A percentile compares a stretch with the other conserved stretches of the same genome.
These are phyloP conservation scores for Cercospora sp. DNA, from an alignment of 2,329 filamentous ascomycete genomes.

Conservation along the genomic window DNA sequence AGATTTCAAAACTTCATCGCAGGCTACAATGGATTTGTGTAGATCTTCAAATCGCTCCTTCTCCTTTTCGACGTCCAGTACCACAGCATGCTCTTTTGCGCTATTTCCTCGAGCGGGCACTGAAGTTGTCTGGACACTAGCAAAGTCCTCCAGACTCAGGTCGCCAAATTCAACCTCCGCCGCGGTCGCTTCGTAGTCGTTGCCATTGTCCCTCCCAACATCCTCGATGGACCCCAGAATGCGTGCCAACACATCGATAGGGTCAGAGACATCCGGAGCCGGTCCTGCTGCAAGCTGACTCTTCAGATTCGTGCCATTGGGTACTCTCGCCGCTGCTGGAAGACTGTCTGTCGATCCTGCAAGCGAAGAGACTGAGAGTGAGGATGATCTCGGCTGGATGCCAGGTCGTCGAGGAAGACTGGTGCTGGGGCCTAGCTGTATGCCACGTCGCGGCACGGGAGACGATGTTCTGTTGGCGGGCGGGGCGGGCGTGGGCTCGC, in stretches of 20 bases:
- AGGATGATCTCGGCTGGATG: conserved; percentile 70
- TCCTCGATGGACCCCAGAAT: conserved; percentile 52
- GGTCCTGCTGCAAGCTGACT: conserved; percentile 53
- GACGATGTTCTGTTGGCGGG: conserved; percentile 69
- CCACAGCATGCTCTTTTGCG: conserved; percentile 25
- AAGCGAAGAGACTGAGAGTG: conserved; percentile 69
- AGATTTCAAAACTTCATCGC: conserved; percentile 88
- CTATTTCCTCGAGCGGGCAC: conserved; percentile 31
- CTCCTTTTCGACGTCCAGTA: conserved; percentile 67
- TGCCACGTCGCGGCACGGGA: conserved; percentile 67
- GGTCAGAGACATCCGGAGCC: conserved; percentile 63
- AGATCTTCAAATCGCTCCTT: conserved; percentile 85
- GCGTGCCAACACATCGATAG: conserved; percentile 66
- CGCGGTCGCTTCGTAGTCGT: conserved; percentile 49
- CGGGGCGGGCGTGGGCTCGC: conserved; percentile 64
- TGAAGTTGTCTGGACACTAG: conserved; percentile 38
- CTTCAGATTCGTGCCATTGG: conserved; percentile 68
- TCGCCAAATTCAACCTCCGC: conserved; percentile 76
- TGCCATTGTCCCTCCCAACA: conserved; percentile 40
- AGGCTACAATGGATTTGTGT: conserved; percentile 82
- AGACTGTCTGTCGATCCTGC: conserved; percentile 77
- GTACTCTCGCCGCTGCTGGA: conserved; percentile 61
- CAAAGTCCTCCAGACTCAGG: conserved; percentile 73
- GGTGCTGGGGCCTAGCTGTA: conserved; percentile 66
- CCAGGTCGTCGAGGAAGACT: conserved; percentile 65